A percentile compares a stretch with the other conserved stretches of the same genome.
These are phyloP conservation scores for Secale cereale DNA, from an alignment of 176 grass and related monocot species.

Conservation along the genomic window DNA sequence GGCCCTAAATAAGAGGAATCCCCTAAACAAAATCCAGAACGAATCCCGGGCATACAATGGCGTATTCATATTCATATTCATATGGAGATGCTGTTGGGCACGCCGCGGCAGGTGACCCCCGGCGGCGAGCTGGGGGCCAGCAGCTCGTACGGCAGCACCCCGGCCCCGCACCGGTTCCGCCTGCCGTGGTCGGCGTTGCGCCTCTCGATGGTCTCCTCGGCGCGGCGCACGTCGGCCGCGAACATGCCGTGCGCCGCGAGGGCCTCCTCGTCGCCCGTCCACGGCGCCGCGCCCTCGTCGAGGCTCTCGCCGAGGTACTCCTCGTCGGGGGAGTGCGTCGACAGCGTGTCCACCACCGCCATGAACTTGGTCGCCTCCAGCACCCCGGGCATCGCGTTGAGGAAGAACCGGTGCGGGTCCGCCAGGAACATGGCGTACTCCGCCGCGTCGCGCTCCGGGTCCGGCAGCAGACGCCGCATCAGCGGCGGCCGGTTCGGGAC, in stretches of 20 bases:
- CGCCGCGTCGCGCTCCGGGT: constrained; percentile 60
- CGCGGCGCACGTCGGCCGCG: constrained; percentile 52
- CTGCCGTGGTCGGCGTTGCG: constrained; percentile 56
- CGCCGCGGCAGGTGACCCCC: constrained; percentile 90
- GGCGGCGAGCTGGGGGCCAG: constrained; percentile 79
- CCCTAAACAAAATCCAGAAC: not conserved
- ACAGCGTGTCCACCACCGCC: constrained; percentile 96
- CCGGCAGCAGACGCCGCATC: constrained; percentile 90
- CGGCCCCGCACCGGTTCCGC: constrained; percentile 82
- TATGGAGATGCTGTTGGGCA: constrained; percentile 98
- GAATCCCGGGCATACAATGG: not conserved
- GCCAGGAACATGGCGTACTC: constrained; percentile 74
- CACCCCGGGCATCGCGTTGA: constrained; percentile 76
- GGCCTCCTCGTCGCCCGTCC: constrained; percentile 80
- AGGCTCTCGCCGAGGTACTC: constrained; percentile 85
- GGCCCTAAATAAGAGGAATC: not conserved
- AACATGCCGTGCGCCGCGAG: constrained; percentile 57
- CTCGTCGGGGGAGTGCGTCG: constrained; percentile 98
- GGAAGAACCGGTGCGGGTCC: constrained; percentile 92
- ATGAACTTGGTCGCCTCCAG: constrained; percentile 98
- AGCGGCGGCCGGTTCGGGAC: constrained; percentile 84
- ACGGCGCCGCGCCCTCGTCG: constrained; percentile 45
- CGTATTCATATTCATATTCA: constrained; percentile 30
- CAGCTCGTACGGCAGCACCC: constrained; percentile 92
- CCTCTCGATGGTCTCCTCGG: constrained; percentile 69